Conservation (phyloP, 1,284 basidiomycete genomes). For the Papiliotrema terrestris region DNA sequence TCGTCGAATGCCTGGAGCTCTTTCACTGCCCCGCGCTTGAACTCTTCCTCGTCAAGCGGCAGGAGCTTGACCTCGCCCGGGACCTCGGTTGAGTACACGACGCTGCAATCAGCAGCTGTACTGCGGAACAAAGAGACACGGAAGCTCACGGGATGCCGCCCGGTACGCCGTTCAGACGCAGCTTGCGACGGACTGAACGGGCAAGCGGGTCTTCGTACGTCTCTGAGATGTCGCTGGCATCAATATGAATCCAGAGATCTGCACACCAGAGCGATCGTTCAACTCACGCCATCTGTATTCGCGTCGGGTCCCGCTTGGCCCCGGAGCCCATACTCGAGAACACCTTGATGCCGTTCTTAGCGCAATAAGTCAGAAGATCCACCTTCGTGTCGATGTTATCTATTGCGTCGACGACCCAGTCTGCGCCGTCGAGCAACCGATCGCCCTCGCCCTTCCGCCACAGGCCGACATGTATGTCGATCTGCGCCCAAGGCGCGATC, state of each 20-base stretch:
- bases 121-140: no score
- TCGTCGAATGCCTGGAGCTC: constrained; percentile 91
- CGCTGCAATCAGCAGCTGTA: constrained; percentile 43
- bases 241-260: background rate
- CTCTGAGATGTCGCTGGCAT: constrained; percentile 73
- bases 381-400: constrained; percentile 96
- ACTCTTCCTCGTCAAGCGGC: constrained; percentile 88
- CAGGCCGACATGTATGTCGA: constrained; percentile 76
- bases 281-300: constrained; percentile 73
- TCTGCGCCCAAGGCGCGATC: constrained; percentile 61
- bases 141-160: constrained; percentile 64
- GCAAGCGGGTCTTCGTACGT: constrained; percentile 96
- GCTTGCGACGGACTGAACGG: constrained; percentile 75
- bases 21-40: constrained; percentile 81
- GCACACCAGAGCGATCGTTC: background rate
- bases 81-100: constrained; percentile 95
- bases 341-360: constrained; percentile 71
- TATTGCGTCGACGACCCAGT: constrained; percentile 94
- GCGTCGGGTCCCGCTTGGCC: constrained; percentile 92
- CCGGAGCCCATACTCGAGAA: constrained; percentile 98
- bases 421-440: constrained; percentile 67
- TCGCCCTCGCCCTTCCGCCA: constrained; percentile 75
- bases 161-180: constrained; percentile 66
- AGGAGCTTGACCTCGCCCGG: constrained; percentile 80
- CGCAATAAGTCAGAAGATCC: constrained; percentile 78